Evolutionary conservation across 164 flowering plant genomes (phyloP), one percentile per base, ranked within the genome.

Genomic region (Stephania cephalantha): DNA sequence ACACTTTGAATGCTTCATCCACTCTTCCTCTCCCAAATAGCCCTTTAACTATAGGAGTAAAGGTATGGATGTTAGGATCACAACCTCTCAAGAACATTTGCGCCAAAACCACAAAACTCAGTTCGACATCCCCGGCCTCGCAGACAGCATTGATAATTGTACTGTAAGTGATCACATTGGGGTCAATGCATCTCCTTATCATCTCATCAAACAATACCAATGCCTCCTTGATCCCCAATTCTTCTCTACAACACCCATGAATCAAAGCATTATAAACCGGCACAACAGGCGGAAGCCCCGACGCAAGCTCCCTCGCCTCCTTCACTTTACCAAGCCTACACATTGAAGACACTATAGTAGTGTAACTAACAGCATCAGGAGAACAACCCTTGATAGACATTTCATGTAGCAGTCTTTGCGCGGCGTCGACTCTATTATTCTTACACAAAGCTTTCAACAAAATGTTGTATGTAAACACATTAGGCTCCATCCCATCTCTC

Each of bases 371-470:
- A 0, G 68, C 85, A 85, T 93, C 98, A 10, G 98, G 95, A 11
- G 72, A 74, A 65, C 92, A 89, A 0, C 95, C 93, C 77, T 85
- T 91, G 18, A 73, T 83, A 0, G 87, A 85, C 98, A 94, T 92
- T 79, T 91, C 96, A 18, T 29, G 83, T 46, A 94, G 93, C 86
- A 94, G 71, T 81, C 85, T 89, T 53, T 75, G 79, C 0, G 97
- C 98, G 8, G 82, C 90, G 77, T 89, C 91, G 0, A 89, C 80
- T 70, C 88, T 83, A 69, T 83, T 77, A 74, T 91, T 94, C 85
- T 88, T 91, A 77, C 97, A 91, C 83, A 94, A 82, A 0, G 97
- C 97, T 76, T 94, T 94, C 79, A 92, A 76, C 64, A 94, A 89
- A 78, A 92, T 88, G 82, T 94, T 90, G 79, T 88, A 93, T 0